These are phyloP conservation scores for Pterocarpus macrocarpus DNA, from an alignment of 306 rosid genomes.

Conservation along the genomic window DNA sequence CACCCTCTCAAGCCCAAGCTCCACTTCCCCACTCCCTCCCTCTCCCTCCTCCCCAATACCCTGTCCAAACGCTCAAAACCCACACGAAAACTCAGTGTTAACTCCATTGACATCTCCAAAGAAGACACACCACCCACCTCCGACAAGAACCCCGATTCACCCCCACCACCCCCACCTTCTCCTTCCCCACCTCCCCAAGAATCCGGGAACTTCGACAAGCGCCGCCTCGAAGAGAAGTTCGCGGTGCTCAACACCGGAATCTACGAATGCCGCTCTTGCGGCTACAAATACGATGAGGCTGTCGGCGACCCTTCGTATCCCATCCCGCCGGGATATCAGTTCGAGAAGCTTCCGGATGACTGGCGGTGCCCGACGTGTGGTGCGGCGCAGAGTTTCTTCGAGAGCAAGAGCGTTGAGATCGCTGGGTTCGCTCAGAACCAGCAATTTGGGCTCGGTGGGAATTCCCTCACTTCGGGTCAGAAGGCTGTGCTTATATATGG, in stretches of 20 bases:
- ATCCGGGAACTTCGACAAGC: slow-evolving; percentile 55
- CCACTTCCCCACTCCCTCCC: slow-evolving; percentile 15
- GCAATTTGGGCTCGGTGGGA: slow-evolving; percentile 92
- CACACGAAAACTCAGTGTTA: slow-evolving; percentile 37
- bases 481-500: slow-evolving; percentile 90
- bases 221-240: slow-evolving; percentile 87
- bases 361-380: slow-evolving; percentile 99
- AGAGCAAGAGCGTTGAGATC: slow-evolving; percentile 89
- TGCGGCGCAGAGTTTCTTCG: slow-evolving; percentile 85
- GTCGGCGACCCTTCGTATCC: slow-evolving; percentile 91
- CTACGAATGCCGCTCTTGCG: slow-evolving; percentile 94
- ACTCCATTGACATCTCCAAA: slow-evolving; percentile 78
- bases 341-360: slow-evolving; percentile 84
- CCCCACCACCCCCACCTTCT: slow-evolving; percentile 3
- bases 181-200: slow-evolving; percentile 14
- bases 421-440: slow-evolving; percentile 97
- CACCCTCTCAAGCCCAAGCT: slow-evolving; percentile 50
- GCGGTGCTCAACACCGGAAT: slow-evolving; percentile 91
- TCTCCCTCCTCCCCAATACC: slow-evolving; percentile 43
- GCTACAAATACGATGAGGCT: slow-evolving; percentile 85
- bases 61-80: slow-evolving; percentile 29
- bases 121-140: slow-evolving; percentile 64
- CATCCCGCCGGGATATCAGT: slow-evolving; percentile 79
- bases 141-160: slow-evolving; percentile 34
- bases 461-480: slow-evolving; percentile 88